These are phyloP conservation scores for Echites panduratus DNA, from an alignment of 257 asterid species.

Conservation along the genomic window DNA sequence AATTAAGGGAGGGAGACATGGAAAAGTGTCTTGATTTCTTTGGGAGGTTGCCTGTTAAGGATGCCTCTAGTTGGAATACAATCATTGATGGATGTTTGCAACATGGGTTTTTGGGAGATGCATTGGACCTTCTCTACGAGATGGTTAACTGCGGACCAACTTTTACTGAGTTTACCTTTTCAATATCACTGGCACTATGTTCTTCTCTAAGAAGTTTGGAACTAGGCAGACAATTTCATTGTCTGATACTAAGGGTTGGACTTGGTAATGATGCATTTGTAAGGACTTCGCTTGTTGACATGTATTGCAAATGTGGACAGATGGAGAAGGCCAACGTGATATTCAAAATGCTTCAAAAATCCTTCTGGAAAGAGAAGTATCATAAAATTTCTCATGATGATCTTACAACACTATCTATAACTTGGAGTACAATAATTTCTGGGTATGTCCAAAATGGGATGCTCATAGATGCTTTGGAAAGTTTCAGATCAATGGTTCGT, in stretches of 20 bases:
- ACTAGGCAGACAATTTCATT: conserved; percentile 64
- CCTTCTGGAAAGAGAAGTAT: conserved; percentile 2
- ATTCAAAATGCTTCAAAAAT: conserved; percentile 28
- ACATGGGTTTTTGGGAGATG: conserved; percentile 37
- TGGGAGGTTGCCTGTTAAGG: conserved; percentile 48
- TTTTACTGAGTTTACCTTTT: conserved; percentile 48
- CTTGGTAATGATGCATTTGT: conserved; percentile 37
- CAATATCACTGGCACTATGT: conserved; percentile 51
- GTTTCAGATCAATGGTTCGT: conserved; percentile 43
- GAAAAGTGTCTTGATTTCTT: conserved; percentile 39
- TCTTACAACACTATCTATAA: conserved; percentile 32
- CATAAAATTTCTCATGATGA: conserved; percentile 26
- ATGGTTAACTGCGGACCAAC: conserved; percentile 40
- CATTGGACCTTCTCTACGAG: conserved; percentile 43
- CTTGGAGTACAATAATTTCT: conserved; percentile 56
- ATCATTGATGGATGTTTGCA: conserved; percentile 55
- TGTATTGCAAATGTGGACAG: conserved; percentile 69
- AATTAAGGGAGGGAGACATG: conserved; percentile 37
- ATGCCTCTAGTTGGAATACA: conserved; percentile 72
- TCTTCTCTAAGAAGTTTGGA: conserved; percentile 40
- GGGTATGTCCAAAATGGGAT: conserved; percentile 57
- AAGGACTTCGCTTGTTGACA: conserved; percentile 52
- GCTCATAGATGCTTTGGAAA: conserved; percentile 45
- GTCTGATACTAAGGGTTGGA: conserved; percentile 46
- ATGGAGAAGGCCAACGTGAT: conserved; percentile 52